Evolutionary conservation across 495 filamentous ascomycete genomes (phyloP).

Genomic region (Tuber umbilicatum): DNA sequence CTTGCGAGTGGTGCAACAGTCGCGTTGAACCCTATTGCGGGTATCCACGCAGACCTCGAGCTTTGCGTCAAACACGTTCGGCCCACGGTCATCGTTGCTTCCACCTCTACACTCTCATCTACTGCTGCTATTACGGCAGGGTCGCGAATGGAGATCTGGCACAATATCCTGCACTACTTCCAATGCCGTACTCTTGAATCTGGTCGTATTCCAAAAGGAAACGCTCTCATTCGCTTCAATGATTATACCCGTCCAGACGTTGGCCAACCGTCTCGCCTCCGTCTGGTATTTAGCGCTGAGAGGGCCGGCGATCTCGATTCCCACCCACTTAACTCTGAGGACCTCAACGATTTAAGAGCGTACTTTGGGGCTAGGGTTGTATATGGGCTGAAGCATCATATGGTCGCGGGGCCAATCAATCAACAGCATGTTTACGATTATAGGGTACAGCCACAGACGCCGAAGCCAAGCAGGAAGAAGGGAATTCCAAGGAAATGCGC

Average conservation of each 20-base stretch:
- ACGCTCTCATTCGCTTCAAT: slow-evolving; percentile 57
- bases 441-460: slow-evolving; percentile 48
- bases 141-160: slow-evolving; percentile 48
- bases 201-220: slow-evolving; percentile 66
- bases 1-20: slow-evolving; percentile 77
- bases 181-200: slow-evolving; percentile 60
- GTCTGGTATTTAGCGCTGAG: slow-evolving; percentile 64
- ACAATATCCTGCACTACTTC: slow-evolving; percentile 60
- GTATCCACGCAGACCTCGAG: slow-evolving; percentile 60
- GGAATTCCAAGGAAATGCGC: slow-evolving; percentile 46
- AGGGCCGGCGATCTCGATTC: slow-evolving; percentile 48
- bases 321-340: slow-evolving; percentile 55
- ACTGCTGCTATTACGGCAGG: slow-evolving; percentile 53
- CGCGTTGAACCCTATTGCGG: slow-evolving; percentile 80
- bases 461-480: slow-evolving; percentile 38
- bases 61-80: slow-evolving; percentile 64
- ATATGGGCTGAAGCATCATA: slow-evolving; percentile 75
- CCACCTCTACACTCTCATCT: slow-evolving; percentile 62
- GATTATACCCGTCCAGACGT: slow-evolving; percentile 55
- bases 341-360: slow-evolving; percentile 69
- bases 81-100: slow-evolving; percentile 77
- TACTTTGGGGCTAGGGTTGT: slow-evolving; percentile 74
- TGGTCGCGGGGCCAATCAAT: slow-evolving; percentile 73
- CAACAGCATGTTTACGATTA: slow-evolving; percentile 90
- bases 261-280: slow-evolving; percentile 66